A percentile compares a stretch with the other conserved stretches of the same genome.
Evolutionary conservation across 2,329 filamentous ascomycete genomes (phyloP).

Genomic region (Didymella lethalis): DNA sequence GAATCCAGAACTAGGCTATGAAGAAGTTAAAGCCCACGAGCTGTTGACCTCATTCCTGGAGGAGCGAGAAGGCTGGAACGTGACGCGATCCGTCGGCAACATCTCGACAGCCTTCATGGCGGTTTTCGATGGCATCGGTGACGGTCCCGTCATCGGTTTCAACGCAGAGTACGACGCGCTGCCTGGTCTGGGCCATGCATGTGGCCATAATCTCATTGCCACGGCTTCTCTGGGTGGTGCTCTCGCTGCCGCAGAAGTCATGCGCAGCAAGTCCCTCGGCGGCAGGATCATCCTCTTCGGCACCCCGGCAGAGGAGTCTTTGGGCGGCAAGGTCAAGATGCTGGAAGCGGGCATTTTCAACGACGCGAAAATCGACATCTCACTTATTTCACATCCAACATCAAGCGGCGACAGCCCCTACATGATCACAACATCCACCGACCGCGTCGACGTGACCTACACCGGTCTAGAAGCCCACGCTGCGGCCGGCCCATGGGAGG

Average conservation of each 20-base stretch:
- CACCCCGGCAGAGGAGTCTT: slow-evolving; percentile 56
- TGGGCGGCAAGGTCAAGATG: slow-evolving; percentile 56
- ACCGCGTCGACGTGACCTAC: slow-evolving; percentile 26
- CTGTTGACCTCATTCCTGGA: slow-evolving; percentile 59
- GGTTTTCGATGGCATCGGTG: slow-evolving; percentile 36
- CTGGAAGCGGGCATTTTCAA: slow-evolving; percentile 53
- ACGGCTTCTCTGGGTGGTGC: slow-evolving; percentile 50
- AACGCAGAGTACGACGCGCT: slow-evolving; percentile 53
- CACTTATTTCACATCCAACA: slow-evolving; percentile 46
- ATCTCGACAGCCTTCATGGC: slow-evolving; percentile 49
- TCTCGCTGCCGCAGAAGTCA: slow-evolving; percentile 47
- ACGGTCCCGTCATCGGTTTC: slow-evolving; percentile 56
- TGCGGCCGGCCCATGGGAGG: slow-evolving; percentile 45
- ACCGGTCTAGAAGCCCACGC: slow-evolving; percentile 33
- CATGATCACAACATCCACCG: slow-evolving; percentile 53
- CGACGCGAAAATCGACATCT: slow-evolving; percentile 47
- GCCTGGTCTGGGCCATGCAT: slow-evolving; percentile 54
- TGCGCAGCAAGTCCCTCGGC: slow-evolving; percentile 37
- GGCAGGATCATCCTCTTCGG: slow-evolving; percentile 54
- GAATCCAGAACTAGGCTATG: slow-evolving; percentile 59
- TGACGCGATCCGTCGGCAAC: slow-evolving; percentile 46
- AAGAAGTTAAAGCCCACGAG: slow-evolving; percentile 61
- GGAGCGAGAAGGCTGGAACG: slow-evolving; percentile 40
- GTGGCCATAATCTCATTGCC: slow-evolving; percentile 57
- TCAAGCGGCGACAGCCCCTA: slow-evolving; percentile 55